Conservation (phyloP, 257 asterid species). For the Nicotiana knightiana region DNA sequence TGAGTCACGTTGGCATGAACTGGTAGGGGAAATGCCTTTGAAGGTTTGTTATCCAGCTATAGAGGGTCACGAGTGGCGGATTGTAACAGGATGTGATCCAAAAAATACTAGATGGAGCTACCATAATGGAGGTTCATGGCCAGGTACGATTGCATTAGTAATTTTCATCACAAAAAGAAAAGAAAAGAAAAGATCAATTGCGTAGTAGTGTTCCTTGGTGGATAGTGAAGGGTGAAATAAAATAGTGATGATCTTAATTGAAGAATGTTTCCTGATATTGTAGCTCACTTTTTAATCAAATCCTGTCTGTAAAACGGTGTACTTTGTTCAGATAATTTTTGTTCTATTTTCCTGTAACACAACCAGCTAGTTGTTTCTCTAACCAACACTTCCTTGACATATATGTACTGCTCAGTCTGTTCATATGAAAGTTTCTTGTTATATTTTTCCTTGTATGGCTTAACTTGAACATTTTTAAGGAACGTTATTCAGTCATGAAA, state of each 20-base stretch:
- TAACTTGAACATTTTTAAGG: not conserved
- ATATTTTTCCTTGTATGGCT: not conserved
- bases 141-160: slow-evolving; percentile 19
- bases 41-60: slow-evolving; percentile 51
- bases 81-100: slow-evolving; percentile 49
- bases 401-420: not conserved
- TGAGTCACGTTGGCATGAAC: slow-evolving; percentile 44
- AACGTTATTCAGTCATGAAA: not conserved
- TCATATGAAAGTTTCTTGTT: too few species aligned
- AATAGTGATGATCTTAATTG: not conserved
- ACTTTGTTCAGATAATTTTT: too few species aligned
- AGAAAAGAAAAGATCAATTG: not conserved
- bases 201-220: not conserved
- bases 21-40: slow-evolving; percentile 53
- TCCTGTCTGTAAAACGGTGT: not conserved
- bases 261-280: not conserved
- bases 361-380: not conserved
- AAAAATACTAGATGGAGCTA: slow-evolving; percentile 52
- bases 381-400: not conserved
- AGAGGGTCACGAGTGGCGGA: slow-evolving; percentile 50
- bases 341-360: too few species aligned
- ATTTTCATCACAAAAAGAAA: too few species aligned
- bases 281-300: not conserved
- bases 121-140: slow-evolving; percentile 59
- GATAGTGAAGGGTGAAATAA: not conserved